A percentile compares a stretch with the other conserved stretches of the same genome.
Conservation (phyloP, 805 yeast genomes). For the Nakazawaea anatomiae region DNA sequence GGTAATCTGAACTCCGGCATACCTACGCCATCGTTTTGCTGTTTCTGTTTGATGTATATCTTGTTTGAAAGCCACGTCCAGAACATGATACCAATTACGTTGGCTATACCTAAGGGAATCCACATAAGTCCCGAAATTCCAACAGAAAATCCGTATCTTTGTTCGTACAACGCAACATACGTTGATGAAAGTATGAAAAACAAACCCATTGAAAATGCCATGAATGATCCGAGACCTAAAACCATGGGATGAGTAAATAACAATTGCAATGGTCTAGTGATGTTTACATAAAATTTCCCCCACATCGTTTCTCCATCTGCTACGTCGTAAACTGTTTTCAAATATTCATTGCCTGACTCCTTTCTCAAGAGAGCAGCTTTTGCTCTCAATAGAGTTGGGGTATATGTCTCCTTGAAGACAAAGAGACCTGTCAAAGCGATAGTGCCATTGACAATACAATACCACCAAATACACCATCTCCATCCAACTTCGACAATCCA, state of each 20-base stretch:
- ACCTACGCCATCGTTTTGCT: slow-evolving; percentile 41
- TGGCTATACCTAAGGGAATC: slow-evolving; percentile 50
- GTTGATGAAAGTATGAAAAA: background rate
- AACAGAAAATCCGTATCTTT: slow-evolving; percentile 35
- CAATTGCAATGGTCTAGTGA: slow-evolving; percentile 50
- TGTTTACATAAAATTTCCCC: slow-evolving; percentile 32
- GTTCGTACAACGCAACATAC: background rate
- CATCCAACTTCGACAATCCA: slow-evolving; percentile 25
- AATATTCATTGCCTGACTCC: slow-evolving; percentile 46
- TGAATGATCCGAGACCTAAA: slow-evolving; percentile 50
- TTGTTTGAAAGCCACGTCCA: slow-evolving; percentile 41
- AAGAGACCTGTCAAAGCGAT: slow-evolving; percentile 37
- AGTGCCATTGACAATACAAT: slow-evolving; percentile 48
- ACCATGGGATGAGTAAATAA: slow-evolving; percentile 58
- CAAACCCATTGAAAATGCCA: background rate
- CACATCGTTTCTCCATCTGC: slow-evolving; percentile 38
- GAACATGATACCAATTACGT: slow-evolving; percentile 37
- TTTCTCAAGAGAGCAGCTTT: slow-evolving; percentile 44
- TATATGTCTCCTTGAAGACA: slow-evolving; percentile 52
- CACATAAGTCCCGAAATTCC: slow-evolving; percentile 54
- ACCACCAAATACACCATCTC: slow-evolving; percentile 61
- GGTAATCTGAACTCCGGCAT: slow-evolving; percentile 59
- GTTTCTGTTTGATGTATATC: slow-evolving; percentile 29
- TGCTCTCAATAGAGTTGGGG: slow-evolving; percentile 42
- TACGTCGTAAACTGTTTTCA: slow-evolving; percentile 56